Base-by-base conservation (phyloP, 1,284 basidiomycete species). In the Ganoderma lingzhi region DNA sequence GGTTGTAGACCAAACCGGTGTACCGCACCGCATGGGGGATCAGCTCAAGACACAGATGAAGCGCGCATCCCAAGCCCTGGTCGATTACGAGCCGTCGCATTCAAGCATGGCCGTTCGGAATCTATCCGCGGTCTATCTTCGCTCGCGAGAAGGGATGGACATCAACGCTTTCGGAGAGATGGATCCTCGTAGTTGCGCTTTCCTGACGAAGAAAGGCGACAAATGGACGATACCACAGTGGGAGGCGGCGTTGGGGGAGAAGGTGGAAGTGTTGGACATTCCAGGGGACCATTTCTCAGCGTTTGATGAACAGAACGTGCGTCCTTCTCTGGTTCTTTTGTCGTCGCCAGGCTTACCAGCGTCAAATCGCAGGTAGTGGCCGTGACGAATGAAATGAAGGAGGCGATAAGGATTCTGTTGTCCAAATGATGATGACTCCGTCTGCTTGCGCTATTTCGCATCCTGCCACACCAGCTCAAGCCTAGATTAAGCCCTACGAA, bases 211-310 rank as follows among this genome's bases (percentile, higher is more conserved):
- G 14, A 77, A 82, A 6, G 80, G 81, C 0, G 75, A 68, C 0
- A 86, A 82, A 30, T 92, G 90, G 90, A 83, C 87, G 65, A 71
- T 64, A 0, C 70, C 90, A 12, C 76, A 82, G 35, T 93, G 91
- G 91, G 82, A 87, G 66, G 72, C 63, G 0, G 71, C 89, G 14
- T 76, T 84, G 0, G 80, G 81, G 3, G 70, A 59, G 12, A 62
- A 75, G 0, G 70, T 91, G 1, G 80, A 82, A 48, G 80, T 86
- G 0, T 75, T 88, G 44, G 86, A 90, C 71, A 87, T 92, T 10
- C 87, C 89, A 1, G 91, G 91, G 0, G 80, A 92, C 75, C 91
- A 93, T 72, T 92, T 93, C 71, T 80, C 86, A 70, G 81, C 86
- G 0, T 93, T 93, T 76, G 80, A 84, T 58, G 71, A 79, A 6